These are phyloP conservation scores for Eucalyptus tenuipes DNA, from an alignment of 345 rosid species.

Conservation along the genomic window DNA sequence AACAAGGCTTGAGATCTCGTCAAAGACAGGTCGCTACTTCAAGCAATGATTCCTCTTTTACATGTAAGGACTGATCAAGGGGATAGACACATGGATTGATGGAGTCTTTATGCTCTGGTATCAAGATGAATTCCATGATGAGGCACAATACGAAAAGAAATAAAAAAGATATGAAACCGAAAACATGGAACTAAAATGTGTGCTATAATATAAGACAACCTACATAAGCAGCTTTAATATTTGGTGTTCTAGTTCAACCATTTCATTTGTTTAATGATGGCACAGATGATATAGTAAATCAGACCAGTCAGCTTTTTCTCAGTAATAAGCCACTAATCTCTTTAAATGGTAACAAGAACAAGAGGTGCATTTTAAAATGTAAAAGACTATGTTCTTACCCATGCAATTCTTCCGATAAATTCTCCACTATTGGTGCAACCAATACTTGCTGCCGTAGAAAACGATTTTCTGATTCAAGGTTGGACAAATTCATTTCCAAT, in stretches of 20 bases:
- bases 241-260: neutral
- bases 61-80: neutral
- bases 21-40: neutral
- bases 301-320: neutral
- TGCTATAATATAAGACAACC: neutral
- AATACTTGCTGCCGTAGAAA: constrained; percentile 95
- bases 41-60: neutral
- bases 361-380: neutral
- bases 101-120: neutral
- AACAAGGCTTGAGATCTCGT: neutral
- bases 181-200: neutral
- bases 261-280: neutral
- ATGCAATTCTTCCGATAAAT: constrained; percentile 39
- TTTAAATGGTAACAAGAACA: neutral
- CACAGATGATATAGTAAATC: neutral
- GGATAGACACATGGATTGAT: neutral
- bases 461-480: constrained; percentile 93
- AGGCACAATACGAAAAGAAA: neutral
- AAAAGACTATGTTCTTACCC: constrained; percentile 24
- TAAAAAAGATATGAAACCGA: neutral
- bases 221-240: neutral
- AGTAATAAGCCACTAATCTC: neutral
- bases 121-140: neutral
- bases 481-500: constrained; percentile 86
- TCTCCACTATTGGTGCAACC: constrained; percentile 72